A percentile compares a stretch with the other conserved stretches of the same genome.
These are phyloP conservation scores for Euphorbia schlechtendalii DNA, from an alignment of 441 rosid genomes.

Conservation along the genomic window DNA sequence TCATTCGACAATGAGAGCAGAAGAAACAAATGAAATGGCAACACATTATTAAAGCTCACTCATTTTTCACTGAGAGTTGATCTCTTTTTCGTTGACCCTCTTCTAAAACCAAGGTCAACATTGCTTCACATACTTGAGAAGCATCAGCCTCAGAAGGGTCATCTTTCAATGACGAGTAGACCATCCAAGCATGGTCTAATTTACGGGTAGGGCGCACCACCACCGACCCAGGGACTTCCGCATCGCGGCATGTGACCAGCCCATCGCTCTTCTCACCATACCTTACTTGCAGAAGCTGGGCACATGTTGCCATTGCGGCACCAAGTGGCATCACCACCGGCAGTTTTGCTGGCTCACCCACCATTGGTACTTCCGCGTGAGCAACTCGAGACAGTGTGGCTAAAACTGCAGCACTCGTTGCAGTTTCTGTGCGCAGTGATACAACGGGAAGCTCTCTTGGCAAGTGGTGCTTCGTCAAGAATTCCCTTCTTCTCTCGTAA, in stretches of 20 bases:
- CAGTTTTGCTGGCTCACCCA: conserved; percentile 52
- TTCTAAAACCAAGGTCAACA: conserved; percentile 71
- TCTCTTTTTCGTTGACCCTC: conserved; percentile 53
- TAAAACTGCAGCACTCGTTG: conserved; percentile 68
- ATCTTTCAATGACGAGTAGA: conserved; percentile 76
- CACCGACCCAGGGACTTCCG: conserved; percentile 88
- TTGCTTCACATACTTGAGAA: conserved; percentile 86
- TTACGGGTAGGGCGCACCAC: conserved; percentile 74
- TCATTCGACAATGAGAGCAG: background rate
- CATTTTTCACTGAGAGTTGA: conserved; percentile 42
- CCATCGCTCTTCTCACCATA: conserved; percentile 93
- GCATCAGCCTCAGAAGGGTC: conserved; percentile 65
- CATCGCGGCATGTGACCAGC: conserved; percentile 78
- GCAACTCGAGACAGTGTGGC: conserved; percentile 82
- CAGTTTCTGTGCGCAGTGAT: conserved; percentile 91
- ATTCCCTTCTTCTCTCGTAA: conserved; percentile 75
- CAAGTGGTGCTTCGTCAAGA: conserved; percentile 55
- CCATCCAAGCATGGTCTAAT: conserved; percentile 98
- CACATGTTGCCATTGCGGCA: conserved; percentile 98
- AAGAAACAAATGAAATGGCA: no score
- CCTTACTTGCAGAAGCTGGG: conserved; percentile 70
- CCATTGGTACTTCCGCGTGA: conserved; percentile 72
- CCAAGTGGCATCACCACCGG: conserved; percentile 90
- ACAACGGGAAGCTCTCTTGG: conserved; percentile 78
- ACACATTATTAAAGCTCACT: conserved; percentile 25